Base-by-base conservation (phyloP, 148 eudicot genomes). In the Persicaria tinctoria region DNA sequence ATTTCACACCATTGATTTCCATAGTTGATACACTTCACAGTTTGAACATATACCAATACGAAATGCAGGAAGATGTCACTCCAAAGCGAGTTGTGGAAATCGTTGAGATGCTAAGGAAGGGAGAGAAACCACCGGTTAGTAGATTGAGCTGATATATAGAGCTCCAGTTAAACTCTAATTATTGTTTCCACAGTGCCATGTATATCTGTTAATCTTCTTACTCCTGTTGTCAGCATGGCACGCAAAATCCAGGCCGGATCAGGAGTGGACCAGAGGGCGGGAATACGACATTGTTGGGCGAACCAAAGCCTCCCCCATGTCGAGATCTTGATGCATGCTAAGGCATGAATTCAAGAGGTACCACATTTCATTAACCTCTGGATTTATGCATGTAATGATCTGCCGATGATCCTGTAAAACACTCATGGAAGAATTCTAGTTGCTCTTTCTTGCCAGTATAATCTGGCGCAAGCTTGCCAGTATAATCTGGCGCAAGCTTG, bases 121-220 rank as follows among this genome's bases (percentile, higher is more conserved):
- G 98, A 70, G 98, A 93, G 72, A 93, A 91, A 87, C 98, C 92
- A 75, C 93, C 89, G 77, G 98, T 93, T 83, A 91, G 89, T 77
- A 44, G 73, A 3, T 4, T 48, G 6, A 53, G n/a, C 11, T 2
- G 57, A 16, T 23, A 13, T 13, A 4, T 59, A 68, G 10, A 1
- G 4, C 72, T 46, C 57, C 3, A 9, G 57, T 53, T 53, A 16
- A 53, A 53, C n/a, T 53, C 1, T 53, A 16, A 53, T 9, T 10
- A 47, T 1, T 5, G 20, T 41, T 38, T 46, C 72, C 17, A 38
- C 20, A 18, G 18, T 59, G 32, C 72, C 72, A 5, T 16, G 46
- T 4, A 10, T 16, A n/a, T 45, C 48, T 44, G 72, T n/a, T 6
- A 16, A 32, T 53, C 48, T 68, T 5, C 68, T 45, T 51, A 73